phyloP scores from a whole-genome alignment of 2,329 filamentous ascomycete species.

The Aspergillus melleus region DNA sequence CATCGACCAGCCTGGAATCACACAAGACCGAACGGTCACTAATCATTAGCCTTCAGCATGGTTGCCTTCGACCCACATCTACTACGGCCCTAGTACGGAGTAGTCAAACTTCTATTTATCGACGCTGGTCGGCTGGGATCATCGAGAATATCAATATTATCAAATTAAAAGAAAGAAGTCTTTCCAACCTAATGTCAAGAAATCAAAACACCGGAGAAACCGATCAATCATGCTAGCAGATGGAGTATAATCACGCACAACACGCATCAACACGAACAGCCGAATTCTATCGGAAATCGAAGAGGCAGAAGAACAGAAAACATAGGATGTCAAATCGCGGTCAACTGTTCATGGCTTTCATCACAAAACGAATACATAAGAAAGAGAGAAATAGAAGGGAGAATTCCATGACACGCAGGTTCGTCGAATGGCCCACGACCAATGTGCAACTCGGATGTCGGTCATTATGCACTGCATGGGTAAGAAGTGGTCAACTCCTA shows the following conservation, averaged over 20 bases:
- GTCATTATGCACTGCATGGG: background rate
- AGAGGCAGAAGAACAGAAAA: background rate
- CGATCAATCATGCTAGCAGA: slow-evolving; percentile 2
- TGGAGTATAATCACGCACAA: background rate
- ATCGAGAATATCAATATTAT: background rate
- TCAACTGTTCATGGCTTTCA: slow-evolving; percentile 1
- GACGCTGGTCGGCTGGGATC: background rate
- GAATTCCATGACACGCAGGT: background rate
- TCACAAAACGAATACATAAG: background rate
- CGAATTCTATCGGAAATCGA: slow-evolving; percentile 2
- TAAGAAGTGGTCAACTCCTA: background rate
- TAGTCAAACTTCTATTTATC: background rate
- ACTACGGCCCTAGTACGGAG: background rate
- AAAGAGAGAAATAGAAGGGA: slow-evolving; percentile 3
- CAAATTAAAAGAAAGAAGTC: background rate
- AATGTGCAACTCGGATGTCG: background rate
- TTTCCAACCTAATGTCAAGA: background rate
- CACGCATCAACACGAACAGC: background rate
- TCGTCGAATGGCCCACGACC: background rate
- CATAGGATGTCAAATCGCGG: background rate
- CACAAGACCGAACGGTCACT: background rate
- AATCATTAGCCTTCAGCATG: background rate
- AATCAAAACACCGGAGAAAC: background rate
- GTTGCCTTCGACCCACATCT: background rate
- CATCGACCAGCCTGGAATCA: too few species aligned